These are phyloP conservation scores for Leccinellum albellum DNA, from an alignment of 768 basidiomycete genomes.

Conservation along the genomic window DNA sequence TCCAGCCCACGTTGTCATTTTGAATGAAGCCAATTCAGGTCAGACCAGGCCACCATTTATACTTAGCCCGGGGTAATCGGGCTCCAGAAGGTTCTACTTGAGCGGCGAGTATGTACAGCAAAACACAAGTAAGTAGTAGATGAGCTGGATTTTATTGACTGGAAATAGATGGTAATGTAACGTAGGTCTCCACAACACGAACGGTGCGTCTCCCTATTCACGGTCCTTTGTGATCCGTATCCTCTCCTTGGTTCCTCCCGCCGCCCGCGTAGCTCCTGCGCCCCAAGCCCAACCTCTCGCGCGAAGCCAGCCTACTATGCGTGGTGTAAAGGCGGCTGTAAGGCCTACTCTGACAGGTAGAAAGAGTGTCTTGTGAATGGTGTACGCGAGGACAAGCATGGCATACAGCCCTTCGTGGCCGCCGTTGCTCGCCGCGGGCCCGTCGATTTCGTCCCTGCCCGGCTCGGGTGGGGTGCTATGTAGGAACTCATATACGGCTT, in stretches of 20 bases:
- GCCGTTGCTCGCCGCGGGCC: slow-evolving; percentile 27
- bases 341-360: slow-evolving; percentile 85
- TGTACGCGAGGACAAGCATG: slow-evolving; percentile 89
- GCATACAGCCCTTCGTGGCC: slow-evolving; percentile 82
- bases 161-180: slow-evolving; percentile 11
- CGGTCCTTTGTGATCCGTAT: slow-evolving; percentile 24
- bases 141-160: slow-evolving; percentile 1
- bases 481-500: slow-evolving; percentile 41
- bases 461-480: slow-evolving; percentile 59
- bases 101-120: neutral
- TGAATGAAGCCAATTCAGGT: neutral
- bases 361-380: slow-evolving; percentile 92
- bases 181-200: slow-evolving; percentile 1
- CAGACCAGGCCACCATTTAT: neutral
- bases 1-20: slow-evolving; percentile 33
- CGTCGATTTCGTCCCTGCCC: slow-evolving; percentile 61
- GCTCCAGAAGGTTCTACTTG: slow-evolving; percentile 12
- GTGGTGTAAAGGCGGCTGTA: slow-evolving; percentile 82
- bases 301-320: slow-evolving; percentile 82
- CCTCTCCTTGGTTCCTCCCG: slow-evolving; percentile 39
- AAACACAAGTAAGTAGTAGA: neutral
- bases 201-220: slow-evolving; percentile 8
- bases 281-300: slow-evolving; percentile 77
- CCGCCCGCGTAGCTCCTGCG: slow-evolving; percentile 65
- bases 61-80: neutral